Evolutionary conservation across 371 early-diverging fungal species (phyloP).

Genomic region (Syncephalastrum racemosum): DNA sequence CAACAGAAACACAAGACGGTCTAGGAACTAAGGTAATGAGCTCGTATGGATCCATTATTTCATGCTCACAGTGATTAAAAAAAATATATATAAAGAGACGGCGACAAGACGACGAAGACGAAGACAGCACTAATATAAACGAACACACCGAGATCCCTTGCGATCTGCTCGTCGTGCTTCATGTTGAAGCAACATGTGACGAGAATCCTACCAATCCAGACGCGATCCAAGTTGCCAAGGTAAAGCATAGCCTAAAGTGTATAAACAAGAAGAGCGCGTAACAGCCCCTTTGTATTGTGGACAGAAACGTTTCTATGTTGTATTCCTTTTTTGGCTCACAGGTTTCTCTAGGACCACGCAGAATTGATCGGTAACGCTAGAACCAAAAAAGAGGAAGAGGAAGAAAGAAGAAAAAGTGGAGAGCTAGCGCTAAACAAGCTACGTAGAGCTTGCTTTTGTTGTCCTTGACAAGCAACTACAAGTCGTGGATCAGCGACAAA

Average conservation of each 20-base stretch:
- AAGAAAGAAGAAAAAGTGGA: neutral
- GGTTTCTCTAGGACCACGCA: conserved; percentile 38
- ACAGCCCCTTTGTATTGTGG: too few species aligned
- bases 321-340: neutral
- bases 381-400: neutral
- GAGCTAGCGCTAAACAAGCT: neutral
- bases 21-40: too few species aligned
- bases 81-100: too few species aligned
- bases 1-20: too few species aligned
- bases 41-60: too few species aligned
- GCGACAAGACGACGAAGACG: too few species aligned
- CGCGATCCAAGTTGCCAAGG: conserved; percentile 64
- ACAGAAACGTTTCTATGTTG: neutral
- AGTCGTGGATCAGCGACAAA: conserved; percentile 61
- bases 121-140: neutral
- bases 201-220: conserved; percentile 67
- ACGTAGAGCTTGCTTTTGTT: conserved; percentile 40
- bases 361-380: conserved; percentile 45
- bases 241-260: conserved; percentile 14
- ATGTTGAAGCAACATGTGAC: conserved; percentile 74
- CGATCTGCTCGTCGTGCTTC: conserved; percentile 65
- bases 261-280: too few species aligned
- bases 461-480: conserved; percentile 40
- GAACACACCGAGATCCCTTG: conserved; percentile 34
- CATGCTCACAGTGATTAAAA: too few species aligned